Evolutionary conservation across 2,329 filamentous ascomycete species (phyloP), one percentile per base, ranked within the genome.

Genomic region (Fusarium sp.): DNA sequence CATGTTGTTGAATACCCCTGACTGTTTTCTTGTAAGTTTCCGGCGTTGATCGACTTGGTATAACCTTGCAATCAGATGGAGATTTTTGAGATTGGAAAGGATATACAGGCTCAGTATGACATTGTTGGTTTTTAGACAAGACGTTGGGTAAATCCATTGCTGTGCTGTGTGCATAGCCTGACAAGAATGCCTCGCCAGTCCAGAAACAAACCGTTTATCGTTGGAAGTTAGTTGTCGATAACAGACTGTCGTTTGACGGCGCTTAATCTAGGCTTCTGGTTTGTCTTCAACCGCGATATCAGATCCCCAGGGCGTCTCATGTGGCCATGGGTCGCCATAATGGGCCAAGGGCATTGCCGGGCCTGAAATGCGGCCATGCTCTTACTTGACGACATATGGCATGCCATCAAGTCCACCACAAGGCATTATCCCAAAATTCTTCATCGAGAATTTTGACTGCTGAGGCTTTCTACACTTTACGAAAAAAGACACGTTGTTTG

Each of bases 181-280:
- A 16, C 16, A 21, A 66, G 48, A 66, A 50, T 63, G 71, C 69
- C 71, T 73, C 46, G 45, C 42, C 20, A 53, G 21, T 20, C 40
- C 42, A 25, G 20, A 37, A 46, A 34, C 32, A 40, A 49, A 28
- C 25, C 20, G 18, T 21, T 49, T 30, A 21, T 49, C n/a, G 20
- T 34, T 53, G 30, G 9, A 21, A 34, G 23, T 43, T 45, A 28
- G 12, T 45, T 37, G 20, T 55, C 7, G n/a, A n/a, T 27, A 27
- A 64, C 47, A 43, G 20, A 58, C 18, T 41, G 48, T 69, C 68
- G 23, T 58, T 55, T 27, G 12, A 55, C 13, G 69, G 72, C 71
- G 72, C 72, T 74, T 74, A 74, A 54, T 60, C 45, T 41, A 41
- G 30, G 20, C 27, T 50, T 72, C 42, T 74, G 71, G 72, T 74